Base-by-base conservation (phyloP, 2,329 filamentous ascomycete species). In the Apiospora rasikravindrae region DNA sequence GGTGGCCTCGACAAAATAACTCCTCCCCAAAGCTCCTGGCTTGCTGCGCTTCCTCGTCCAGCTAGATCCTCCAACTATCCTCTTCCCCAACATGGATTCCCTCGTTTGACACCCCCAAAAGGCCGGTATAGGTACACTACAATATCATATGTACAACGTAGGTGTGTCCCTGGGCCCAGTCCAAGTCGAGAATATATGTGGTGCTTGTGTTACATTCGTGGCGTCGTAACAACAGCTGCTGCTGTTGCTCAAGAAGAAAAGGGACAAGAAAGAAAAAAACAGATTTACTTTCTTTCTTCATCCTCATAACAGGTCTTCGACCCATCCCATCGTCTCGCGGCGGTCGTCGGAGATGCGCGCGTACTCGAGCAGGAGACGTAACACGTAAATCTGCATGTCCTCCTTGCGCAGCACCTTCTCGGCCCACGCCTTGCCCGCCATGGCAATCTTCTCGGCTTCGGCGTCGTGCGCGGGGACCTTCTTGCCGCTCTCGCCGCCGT, bases 351-450 rank as follows among this genome's bases (percentile, higher is more conserved):
- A 81, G 16, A 91, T 77, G 24, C 90, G 83, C 7, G 86, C 90
- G 74, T 92, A 92, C 81, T 92, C 91, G 44, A 92, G 82, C 70
- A 92, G 80, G 75, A 95, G 77, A 61, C 92, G 83, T 70, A 91
- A 83, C 11, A 90, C 86, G 78, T 95, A 95, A 11, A 94, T 85
- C 77, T 90, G 87, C 91, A 94, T 94, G 77, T 94, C 92, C 77
- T 94, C 92, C 76, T 86, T 88, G 72, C 93, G 84, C 37, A 94
- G 82, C 10, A 93, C 92, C 77, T 83, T 88, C 73, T 90, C 88
- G 0, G 92, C 91, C 93, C 93, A 95, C 44, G 85, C 84, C 78
- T 91, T 89, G 2, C 92, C 92, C 4, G 87, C 88, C 61, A 84
- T 81, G 16, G 93, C 92, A 76, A 95, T 93, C 78, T 84, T 86